Base-by-base conservation (phyloP, 1,284 basidiomycete species). In the Fomitopsis betulina region DNA sequence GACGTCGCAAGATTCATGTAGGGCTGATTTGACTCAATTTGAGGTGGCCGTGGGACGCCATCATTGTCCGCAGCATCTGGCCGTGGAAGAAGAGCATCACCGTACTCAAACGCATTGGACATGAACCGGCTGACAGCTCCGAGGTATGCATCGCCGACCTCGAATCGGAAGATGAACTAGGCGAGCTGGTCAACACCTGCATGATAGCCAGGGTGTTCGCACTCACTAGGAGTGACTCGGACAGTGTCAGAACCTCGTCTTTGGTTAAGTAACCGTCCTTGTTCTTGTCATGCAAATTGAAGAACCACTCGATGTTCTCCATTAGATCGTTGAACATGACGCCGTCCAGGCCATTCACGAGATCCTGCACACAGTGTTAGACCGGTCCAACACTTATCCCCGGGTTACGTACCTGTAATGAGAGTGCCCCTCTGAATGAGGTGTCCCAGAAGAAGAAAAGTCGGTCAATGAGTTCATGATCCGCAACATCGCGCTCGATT, bases 271-370 rank as follows among this genome's bases (percentile, higher is more conserved):
- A 95, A 0, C 94, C 94, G 68, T 98, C 95, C 63, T 93, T 94
- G 72, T 98, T 91, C 74, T 96, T 96, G 76, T 98, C 95, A 66
- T 98, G 94, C 54, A 99, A 73, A 64, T 92, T 91, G 75, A 99
- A 98, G 76, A 99, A 96, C 95, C 96, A 98, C 72, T 97, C 93
- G 66, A 98, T 98, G 67, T 93, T 96, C 61, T 95, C 93, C 94
- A 98, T 97, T 61, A 99, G 78, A 70, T 97, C 97, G 62, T 94
- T 96, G 73, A 94, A 93, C 86, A 98, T 93, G 57, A 98, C 91
- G 13, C 88, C 87, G 67, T 97, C 89, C 47, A 99, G 77, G 1
- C 96, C 97, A 39, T 81, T 83, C 7, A 99, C 89, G 30, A 99
- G 79, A 71, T 99, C 95, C 89, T 98, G 39, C 52, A 21, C 4